Evolutionary conservation across 139 green algal genomes (phyloP), one percentile per base, ranked within the genome.

Genomic region (Chlamydomonas sp.): DNA sequence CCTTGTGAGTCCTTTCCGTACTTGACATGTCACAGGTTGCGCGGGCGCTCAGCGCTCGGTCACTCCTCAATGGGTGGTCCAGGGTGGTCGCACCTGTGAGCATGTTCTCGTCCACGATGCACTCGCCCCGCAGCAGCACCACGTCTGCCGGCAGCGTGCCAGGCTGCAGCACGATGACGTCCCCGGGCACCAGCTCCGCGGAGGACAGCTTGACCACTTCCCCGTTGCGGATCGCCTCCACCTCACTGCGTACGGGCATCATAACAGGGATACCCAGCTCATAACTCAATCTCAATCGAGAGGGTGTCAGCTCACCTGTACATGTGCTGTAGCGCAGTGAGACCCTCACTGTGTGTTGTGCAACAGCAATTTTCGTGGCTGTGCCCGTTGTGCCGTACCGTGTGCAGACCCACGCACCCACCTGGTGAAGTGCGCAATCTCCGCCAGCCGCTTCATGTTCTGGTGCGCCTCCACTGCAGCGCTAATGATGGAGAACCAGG

Each of bases 81-180:
- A n/a, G n/a, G n/a, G n/a, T n/a, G 66, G 9, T 71, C 79, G 4
- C 76, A 74, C 93, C 94, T 4, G 94, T 96, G 63, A 96, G 90
- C 92, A 96, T 96, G 87, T 95, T 95, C 63, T 96, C 94, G 58
- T 96, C 94, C 59, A 97, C 89, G 49, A 96, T 96, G 73, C 80
- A 89, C 85, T 96, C 94, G 3, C 94, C 94, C 31, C 84, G 79
- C 62, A 97, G 64, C 61, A 96, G 90, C 74, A 95, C 93, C 57
- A 92, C 59, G 88, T 97, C 94, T 62, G 84, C 91, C 15, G 94
- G 88, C 85, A 97, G 83, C 2, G 85, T 63, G 16, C 92, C 91
- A 0, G 90, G 85, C 15, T 77, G 67, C 7, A 97, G 18, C 77
- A 91, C 91, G n/a, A 97, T 76, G 20, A 97, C 68, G 76, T 97